Evolutionary conservation across 441 rosid species (phyloP), one percentile per base, ranked within the genome.

Genomic region (Cnidoscolus chayamansa): DNA sequence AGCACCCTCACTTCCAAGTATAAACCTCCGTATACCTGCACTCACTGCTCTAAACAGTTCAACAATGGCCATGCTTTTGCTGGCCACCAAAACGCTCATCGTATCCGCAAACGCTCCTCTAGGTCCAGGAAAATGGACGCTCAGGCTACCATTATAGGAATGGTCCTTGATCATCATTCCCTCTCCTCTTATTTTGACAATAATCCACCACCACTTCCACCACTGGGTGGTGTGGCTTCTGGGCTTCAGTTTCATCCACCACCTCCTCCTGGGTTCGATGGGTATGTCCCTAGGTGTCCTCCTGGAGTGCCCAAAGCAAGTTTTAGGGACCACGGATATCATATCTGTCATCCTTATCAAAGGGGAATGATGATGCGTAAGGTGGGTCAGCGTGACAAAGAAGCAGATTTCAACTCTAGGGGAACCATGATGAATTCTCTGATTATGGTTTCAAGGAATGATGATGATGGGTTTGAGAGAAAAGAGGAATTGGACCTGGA

Each of bases 71-170:
- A 57, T 57, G 61, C 61, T 57, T 57, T 57, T 8, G 61, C 32
- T 57, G 61, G 61, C 61, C 61, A 57, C 12, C 30, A 57, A 25
- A 57, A 57, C 61, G 61, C 61, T 25, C 61, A 57, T 57, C 32
- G 61, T 25, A 2, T 10, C 0, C 1, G 3, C 10, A 57, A 20
- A 10, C 2, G 5, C 54, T 50, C 45, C 45, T 40, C 55, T 3
- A 40, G 7, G 45, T 40, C 45, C 6, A 3, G 45, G 45, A 40
- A 40, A 40, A 40, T 40, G 45, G 7, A 40, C 6, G 7, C 45
- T 3, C 45, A 40, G 45, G 45, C 45, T 40, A 6, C 7, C 45
- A 40, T 40, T 40, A 0, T 40, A 40, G 45, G 45, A 6, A 3
- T 5, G 6, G 7, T 40, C 45, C 0, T 40, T 3, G 45, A 40